phyloP scores from a whole-genome alignment of 108 stramenopile genomes.

The Schizochytrium sp. region DNA sequence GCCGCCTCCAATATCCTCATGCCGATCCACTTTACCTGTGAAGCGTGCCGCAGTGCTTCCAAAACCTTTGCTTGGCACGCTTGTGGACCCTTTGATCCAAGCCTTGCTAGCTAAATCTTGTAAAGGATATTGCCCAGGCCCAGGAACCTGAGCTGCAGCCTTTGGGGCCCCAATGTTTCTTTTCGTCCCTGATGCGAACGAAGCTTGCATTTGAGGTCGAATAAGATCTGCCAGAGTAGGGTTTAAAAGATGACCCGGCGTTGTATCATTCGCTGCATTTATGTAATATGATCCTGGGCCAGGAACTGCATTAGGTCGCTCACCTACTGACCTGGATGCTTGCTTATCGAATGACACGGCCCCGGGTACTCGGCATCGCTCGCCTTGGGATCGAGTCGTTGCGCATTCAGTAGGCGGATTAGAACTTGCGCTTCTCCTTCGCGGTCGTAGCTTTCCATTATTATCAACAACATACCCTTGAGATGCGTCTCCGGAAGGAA shows the following conservation, averaged over 20 bases:
- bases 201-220: not conserved
- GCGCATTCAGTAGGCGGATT: not conserved
- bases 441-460: conserved; percentile 4
- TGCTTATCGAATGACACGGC: not conserved
- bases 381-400: not conserved
- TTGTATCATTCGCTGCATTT: not conserved
- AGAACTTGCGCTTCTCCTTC: not conserved
- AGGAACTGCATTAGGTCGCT: conserved; percentile 22
- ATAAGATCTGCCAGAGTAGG: not conserved
- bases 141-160: not conserved
- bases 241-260: not conserved
- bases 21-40: not conserved
- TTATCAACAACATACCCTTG: not conserved
- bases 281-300: conserved; percentile 10
- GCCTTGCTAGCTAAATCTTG: not conserved
- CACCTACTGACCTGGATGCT: not conserved
- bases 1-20: not conserved
- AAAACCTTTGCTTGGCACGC: not conserved
- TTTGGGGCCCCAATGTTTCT: not conserved
- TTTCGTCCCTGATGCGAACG: conserved; percentile 17
- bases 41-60: conserved; percentile 5
- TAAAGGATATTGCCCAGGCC: not conserved
- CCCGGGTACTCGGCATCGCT: not conserved
- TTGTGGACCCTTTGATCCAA: conserved; percentile 25
- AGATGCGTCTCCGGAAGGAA: conserved; percentile 9